Evolutionary conservation across 73 alveolate species (phyloP), one percentile per base, ranked within the genome.

Genomic region (Paramecium octaurelia): DNA sequence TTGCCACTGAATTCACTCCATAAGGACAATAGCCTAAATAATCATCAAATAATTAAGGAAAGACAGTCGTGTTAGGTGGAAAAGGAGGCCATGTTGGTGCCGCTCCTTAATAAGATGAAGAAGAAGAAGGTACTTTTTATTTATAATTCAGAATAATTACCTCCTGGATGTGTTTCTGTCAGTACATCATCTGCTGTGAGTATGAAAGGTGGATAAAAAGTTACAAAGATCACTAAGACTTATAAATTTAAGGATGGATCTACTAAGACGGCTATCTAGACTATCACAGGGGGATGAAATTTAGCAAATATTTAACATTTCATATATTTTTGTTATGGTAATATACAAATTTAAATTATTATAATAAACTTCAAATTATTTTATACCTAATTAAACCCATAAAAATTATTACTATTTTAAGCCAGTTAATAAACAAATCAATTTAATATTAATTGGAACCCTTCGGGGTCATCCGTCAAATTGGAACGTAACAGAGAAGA

Each of bases 401-500:
- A 73, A 73, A 73, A 73, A 1, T 29, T 35, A 5, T 73, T 16
- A 0, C 27, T 36, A 73, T 10, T 29, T 34, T n/a, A 18, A 8
- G 35, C 59, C 40, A 73, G 9, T 80, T 80, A 20, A 80, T 80
- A 80, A 80, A 16, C 16, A 21, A 11, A 24, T 8, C 44, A 24
- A 80, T 20, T 11, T 23, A 18, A 44, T 43, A 80, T 9, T 1
- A 5, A 42, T 80, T 80, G 91, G 91, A 80, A 44, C 91, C 91
- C 91, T 80, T 80, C 91, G 91, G 91, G 91, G 91, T 44, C 91
- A 80, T 80, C 91, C 91, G 91, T 80, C 76, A 98, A 98, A 98
- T 98, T 98, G 99, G 99, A 98, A 98, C 99, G 99, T 97, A 97
- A 98, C 99, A 98, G 99, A 98, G 99, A 98, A 98, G 99, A 98